Percentiles rank a stretch among this genome's conserved stretches.
phyloP scores from a whole-genome alignment of 305 asterid species.

The Lippia alba region DNA sequence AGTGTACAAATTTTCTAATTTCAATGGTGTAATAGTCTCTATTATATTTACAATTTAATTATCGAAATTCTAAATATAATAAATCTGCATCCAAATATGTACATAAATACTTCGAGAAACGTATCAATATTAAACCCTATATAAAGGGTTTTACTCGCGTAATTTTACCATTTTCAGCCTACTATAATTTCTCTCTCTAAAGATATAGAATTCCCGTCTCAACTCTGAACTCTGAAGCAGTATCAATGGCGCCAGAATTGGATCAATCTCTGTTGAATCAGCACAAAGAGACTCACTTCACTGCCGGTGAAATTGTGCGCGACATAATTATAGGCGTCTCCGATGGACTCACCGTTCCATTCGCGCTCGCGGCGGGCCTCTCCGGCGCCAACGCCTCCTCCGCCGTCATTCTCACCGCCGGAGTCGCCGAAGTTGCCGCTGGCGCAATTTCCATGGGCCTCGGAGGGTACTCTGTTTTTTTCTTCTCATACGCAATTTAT shows the following conservation, averaged over 20 bases:
- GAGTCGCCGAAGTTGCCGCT: conserved; percentile 91
- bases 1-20: too few relatives aligned
- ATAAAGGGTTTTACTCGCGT: too few relatives aligned
- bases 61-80: too few relatives aligned
- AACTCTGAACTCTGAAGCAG: background rate
- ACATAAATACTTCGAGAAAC: too few relatives aligned
- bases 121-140: too few relatives aligned
- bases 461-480: conserved; percentile 65
- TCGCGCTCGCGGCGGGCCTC: conserved; percentile 94
- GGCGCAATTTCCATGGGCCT: conserved; percentile 99
- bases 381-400: conserved; percentile 96
- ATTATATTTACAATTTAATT: too few relatives aligned
- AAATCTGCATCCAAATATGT: too few relatives aligned
- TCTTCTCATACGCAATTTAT: too few relatives aligned
- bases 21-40: too few relatives aligned
- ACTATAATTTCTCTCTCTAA: too few relatives aligned
- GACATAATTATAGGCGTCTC: conserved; percentile 93
- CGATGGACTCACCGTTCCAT: conserved; percentile 93
- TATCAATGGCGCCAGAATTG: conserved; percentile 53
- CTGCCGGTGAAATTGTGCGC: conserved; percentile 88
- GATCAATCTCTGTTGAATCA: conserved; percentile 49
- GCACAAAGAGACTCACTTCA: conserved; percentile 88
- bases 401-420: conserved; percentile 90
- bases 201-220: too few relatives aligned
- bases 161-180: too few relatives aligned